phyloP scores from a whole-genome alignment of 1,139 yeast genomes.

The Suhomyces wounanorum region DNA sequence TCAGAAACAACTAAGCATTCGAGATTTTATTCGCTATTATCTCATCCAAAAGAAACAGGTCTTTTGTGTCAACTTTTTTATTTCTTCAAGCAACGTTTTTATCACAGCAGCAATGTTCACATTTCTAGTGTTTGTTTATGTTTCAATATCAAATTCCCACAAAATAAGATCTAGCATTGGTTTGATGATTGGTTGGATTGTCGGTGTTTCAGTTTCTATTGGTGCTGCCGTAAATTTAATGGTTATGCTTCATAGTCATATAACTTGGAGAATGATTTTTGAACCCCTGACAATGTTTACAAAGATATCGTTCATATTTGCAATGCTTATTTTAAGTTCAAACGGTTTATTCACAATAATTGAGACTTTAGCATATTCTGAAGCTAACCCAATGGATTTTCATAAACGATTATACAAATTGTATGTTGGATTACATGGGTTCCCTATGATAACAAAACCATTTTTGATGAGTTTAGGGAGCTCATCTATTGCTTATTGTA shows the following conservation, averaged over 20 bases:
- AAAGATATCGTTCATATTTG: slow-evolving; percentile 27
- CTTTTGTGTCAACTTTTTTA: slow-evolving; percentile 13
- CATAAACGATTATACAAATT: slow-evolving; percentile 32
- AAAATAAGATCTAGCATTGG: slow-evolving; percentile 63
- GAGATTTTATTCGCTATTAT: slow-evolving; percentile 27
- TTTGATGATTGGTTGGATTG: slow-evolving; percentile 59
- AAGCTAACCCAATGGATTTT: slow-evolving; percentile 19
- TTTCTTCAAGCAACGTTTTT: slow-evolving; percentile 12
- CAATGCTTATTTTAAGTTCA: slow-evolving; percentile 33
- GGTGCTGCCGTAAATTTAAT: slow-evolving; percentile 51
- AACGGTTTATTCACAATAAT: slow-evolving; percentile 33
- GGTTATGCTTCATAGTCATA: slow-evolving; percentile 19
- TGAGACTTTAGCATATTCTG: slow-evolving; percentile 19
- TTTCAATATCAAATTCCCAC: slow-evolving; percentile 56
- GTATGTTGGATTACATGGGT: slow-evolving; percentile 21
- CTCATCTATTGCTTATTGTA: slow-evolving; percentile 13
- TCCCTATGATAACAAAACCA: slow-evolving; percentile 26
- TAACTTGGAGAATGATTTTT: slow-evolving; percentile 31
- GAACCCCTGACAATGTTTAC: slow-evolving; percentile 36
- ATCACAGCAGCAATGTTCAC: slow-evolving; percentile 14
- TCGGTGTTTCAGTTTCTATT: slow-evolving; percentile 52
- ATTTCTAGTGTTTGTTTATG: slow-evolving; percentile 27
- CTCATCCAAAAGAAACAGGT: slow-evolving; percentile 20
- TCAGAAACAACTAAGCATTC: slow-evolving; percentile 16
- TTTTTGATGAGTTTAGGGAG: slow-evolving; percentile 18